Evolutionary conservation across 345 rosid genomes (phyloP), one percentile per base, ranked within the genome.

Genomic region (Salix viminalis): DNA sequence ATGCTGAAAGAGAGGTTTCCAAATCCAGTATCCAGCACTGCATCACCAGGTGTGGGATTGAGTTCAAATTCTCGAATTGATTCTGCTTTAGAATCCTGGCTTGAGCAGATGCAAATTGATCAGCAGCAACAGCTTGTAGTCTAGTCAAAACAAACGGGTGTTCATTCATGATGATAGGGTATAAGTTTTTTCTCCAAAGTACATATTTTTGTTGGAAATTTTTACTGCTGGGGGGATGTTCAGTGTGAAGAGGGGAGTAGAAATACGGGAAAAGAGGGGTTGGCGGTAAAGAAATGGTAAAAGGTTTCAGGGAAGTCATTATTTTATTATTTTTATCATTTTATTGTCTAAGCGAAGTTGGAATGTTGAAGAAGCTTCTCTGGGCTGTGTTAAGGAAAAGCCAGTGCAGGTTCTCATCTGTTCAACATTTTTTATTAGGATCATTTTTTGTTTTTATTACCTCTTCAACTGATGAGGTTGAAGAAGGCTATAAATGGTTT

Each of bases 101-200:
- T 87, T 6, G 93, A 92, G 90, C 94, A 92, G 77, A 91, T 90
- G 91, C 88, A 94, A 84, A 90, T 92, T 71, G 98, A 94, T 77
- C 72, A 75, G 72, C 60, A 73, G 69, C 76, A 73, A 23, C 96
- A 84, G 79, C 82, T 84, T 13, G 84, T 82, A 68, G 85, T 84
- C 65, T 82, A 86, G 81, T 4, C 64, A 67, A 79, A 39, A n/a
- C 15, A 28, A 39, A 37, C 9, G 7, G 32, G 28, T 19, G 24
- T 54, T 56, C 18, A 56, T 21, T 41, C 61, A 21, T 34, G 10
- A 24, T 23, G 52, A 13, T 71, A 72, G 65, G 66, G n/a, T 68
- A 34, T 23, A 54, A 72, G 66, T 34, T 58, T 36, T 58, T 54
- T 72, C 52, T 21, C 4, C 5, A 39, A 72, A 50, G 67, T 72